Evolutionary conservation across 208 protist genomes (phyloP), one percentile per base, ranked within the genome.

Genomic region (Strigomonas culicis): DNA sequence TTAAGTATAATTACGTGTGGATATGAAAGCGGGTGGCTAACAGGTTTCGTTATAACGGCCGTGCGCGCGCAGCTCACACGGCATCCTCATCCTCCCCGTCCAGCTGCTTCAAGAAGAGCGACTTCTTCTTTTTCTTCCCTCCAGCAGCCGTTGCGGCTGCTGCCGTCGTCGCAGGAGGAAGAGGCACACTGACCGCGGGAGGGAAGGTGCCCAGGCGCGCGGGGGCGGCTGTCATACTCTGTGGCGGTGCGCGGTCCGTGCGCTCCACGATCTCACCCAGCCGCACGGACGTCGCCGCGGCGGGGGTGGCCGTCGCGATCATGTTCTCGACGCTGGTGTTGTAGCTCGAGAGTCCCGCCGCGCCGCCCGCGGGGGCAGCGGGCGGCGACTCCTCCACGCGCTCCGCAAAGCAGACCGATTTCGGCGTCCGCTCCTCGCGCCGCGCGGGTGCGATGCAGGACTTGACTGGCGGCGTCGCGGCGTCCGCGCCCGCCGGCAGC

Each of bases 101-200:
- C 62, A 76, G 19, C 46, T 75, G 69, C 8, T 60, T 70, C 63
- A 70, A 58, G 53, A 62, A 62, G 11, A 62, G 57, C 4, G 57
- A 62, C 27, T 49, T 46, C 32, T 60, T 60, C 36, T 62, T 62
- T 21, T 46, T 49, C 55, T 60, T 60, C 13, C 10, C 51, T 7
- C 22, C 51, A 32, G 21, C 30, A 57, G 21, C 30, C 30, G 25
- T 57, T 57, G 25, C 30, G 10, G 30, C 30, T 57, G 30, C 4
- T 57, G 51, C 46, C 7, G 7, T 4, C 25, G 4, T 13, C 25
- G 7, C 47, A 30, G 13, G 4, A 30, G 7, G 7, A 28, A 3
- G 7, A 22, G 6, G 4, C 22, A n/a, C 47, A 28, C 25, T 30
- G 7, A 3, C 47, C 13, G 47, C 13, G 8, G 47, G 4, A 52